phyloP scores from a whole-genome alignment of 2,329 filamentous ascomycete species.

The Penicillium sclerotiorum region DNA sequence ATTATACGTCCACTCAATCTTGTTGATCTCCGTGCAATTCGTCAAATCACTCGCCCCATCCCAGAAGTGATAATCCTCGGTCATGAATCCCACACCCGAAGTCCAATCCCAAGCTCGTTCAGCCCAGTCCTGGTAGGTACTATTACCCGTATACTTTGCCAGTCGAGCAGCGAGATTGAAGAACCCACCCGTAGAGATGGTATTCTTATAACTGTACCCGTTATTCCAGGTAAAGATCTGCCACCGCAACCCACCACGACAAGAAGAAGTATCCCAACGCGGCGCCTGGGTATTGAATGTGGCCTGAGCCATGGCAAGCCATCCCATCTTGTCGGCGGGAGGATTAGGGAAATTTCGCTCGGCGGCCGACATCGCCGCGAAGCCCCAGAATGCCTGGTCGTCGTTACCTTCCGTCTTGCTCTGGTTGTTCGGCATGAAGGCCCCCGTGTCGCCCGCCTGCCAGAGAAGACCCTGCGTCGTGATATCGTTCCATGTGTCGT shows the following conservation, averaged over 20 bases:
- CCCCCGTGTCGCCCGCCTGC: constrained; percentile 40
- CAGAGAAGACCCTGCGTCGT: constrained; percentile 40
- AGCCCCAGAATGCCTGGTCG: constrained; percentile 62
- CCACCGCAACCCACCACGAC: constrained; percentile 67
- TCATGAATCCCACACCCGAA: constrained; percentile 53
- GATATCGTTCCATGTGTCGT: constrained; percentile 43
- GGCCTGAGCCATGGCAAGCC: constrained; percentile 76
- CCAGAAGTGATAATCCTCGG: constrained; percentile 54
- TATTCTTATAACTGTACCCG: constrained; percentile 39
- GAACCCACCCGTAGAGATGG: constrained; percentile 37
- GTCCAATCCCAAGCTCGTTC: constrained; percentile 65
- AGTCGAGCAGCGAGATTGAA: constrained; percentile 36
- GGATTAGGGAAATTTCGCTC: constrained; percentile 47
- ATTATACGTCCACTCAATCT: constrained; percentile 62
- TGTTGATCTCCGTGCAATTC: constrained; percentile 56
- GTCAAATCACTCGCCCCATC: constrained; percentile 57
- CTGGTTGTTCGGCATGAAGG: constrained; percentile 48
- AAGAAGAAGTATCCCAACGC: constrained; percentile 69
- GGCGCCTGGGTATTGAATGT: constrained; percentile 77
- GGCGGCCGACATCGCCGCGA: constrained; percentile 59
- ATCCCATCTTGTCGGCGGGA: constrained; percentile 64
- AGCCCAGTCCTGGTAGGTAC: constrained; percentile 62
- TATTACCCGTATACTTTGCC: constrained; percentile 34
- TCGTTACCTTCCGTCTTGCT: constrained; percentile 55
- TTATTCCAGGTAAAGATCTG: constrained; percentile 40